Evolutionary conservation across 176 grass and related monocot genomes (phyloP).

Genomic region (Poa pratensis): DNA sequence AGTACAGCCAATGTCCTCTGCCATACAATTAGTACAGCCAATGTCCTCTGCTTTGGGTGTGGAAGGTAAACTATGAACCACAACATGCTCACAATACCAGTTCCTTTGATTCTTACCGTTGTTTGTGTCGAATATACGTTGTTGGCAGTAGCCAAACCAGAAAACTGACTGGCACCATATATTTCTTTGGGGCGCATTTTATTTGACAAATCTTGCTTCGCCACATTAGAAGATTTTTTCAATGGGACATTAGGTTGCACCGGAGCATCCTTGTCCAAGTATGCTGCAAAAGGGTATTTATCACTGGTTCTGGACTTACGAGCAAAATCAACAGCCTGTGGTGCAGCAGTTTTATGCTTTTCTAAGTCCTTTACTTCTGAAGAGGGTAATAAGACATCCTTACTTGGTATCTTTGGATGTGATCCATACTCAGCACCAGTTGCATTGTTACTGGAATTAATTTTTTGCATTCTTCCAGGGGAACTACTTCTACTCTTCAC

Average conservation of each 20-base stretch:
- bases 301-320: constrained; percentile 45
- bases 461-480: constrained; percentile 44
- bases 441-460: constrained; percentile 38
- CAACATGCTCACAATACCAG: constrained; percentile 13
- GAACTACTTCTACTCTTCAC: constrained; percentile 43
- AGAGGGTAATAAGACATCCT: constrained; percentile 48
- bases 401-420: constrained; percentile 45
- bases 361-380: constrained; percentile 57
- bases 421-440: constrained; percentile 33
- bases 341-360: constrained; percentile 41
- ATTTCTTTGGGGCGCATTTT: constrained; percentile 49
- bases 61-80: constrained; percentile 6
- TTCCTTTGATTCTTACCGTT: constrained; percentile 44
- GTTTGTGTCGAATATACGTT: constrained; percentile 54
- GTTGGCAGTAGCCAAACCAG: constrained; percentile 45
- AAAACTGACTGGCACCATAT: constrained; percentile 39
- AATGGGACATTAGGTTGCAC: constrained; percentile 49
- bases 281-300: constrained; percentile 40
- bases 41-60: not conserved
- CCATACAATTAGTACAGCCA: constrained; percentile 23
- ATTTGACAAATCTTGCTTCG: constrained; percentile 40
- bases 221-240: constrained; percentile 51
- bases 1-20: constrained; percentile 5
- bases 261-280: constrained; percentile 49
- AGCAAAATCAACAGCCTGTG: constrained; percentile 20